Evolutionary conservation across 371 early-diverging fungal genomes (phyloP).

Genomic region (Haplosporangium sp.): DNA sequence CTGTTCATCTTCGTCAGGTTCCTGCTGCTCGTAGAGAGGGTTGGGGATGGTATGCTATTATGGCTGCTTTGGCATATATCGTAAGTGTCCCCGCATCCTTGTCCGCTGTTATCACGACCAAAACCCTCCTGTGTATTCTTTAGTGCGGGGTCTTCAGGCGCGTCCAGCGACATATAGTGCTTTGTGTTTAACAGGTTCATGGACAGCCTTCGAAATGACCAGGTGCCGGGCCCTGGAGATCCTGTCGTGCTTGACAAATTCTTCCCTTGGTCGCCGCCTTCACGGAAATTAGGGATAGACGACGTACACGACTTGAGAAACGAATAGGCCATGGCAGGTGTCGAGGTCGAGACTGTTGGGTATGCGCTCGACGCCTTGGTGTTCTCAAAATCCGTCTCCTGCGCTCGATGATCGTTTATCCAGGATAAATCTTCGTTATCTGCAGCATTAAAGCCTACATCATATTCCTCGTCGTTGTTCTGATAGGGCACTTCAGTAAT

Average conservation of each 20-base stretch:
- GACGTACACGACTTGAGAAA: background rate
- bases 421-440: background rate
- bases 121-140: background rate
- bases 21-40: constrained; percentile 5
- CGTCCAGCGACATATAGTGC: constrained; percentile 17
- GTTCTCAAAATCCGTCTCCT: too few relatives aligned
- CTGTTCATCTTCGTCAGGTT: constrained; percentile 22
- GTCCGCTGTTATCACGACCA: background rate
- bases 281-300: background rate
- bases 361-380: constrained; percentile 8
- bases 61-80: background rate
- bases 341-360: background rate
- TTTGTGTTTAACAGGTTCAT: constrained; percentile 26
- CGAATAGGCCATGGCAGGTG: too few relatives aligned
- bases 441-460: background rate
- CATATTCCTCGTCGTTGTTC: constrained; percentile 1
- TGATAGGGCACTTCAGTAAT: constrained; percentile 15
- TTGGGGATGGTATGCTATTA: background rate
- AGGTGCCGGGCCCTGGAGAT: background rate
- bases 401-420: too few relatives aligned
- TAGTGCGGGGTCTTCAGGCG: background rate
- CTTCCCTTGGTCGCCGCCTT: too few relatives aligned
- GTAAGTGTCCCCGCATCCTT: background rate
- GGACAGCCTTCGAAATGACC: constrained; percentile 40
- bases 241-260: too few relatives aligned